These are phyloP conservation scores for Fomes fomentarius DNA, from an alignment of 1,284 basidiomycete genomes.

Conservation along the genomic window DNA sequence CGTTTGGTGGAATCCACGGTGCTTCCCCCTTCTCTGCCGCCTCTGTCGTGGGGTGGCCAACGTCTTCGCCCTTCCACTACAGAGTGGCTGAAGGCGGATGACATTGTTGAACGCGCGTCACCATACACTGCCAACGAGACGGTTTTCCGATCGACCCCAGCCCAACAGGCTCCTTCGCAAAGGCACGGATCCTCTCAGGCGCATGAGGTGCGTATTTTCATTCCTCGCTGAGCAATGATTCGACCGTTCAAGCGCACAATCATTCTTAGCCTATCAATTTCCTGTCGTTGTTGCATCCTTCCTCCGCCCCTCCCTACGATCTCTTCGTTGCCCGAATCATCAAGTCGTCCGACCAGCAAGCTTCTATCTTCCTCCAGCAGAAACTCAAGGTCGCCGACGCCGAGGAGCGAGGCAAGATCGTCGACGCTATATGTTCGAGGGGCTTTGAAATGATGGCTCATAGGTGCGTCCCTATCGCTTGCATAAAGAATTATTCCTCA, in stretches of 20 bases:
- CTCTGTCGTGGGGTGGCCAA: conserved; percentile 30
- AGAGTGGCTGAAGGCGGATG: conserved; percentile 39
- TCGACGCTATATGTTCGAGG: conserved; percentile 78
- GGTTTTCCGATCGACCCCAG: conserved; percentile 16
- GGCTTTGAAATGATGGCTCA: conserved; percentile 91
- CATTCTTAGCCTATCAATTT: conserved; percentile 77
- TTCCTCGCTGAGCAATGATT: background rate
- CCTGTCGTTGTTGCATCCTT: conserved; percentile 78
- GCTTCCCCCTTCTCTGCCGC: conserved; percentile 22
- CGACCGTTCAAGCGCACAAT: conserved; percentile 6
- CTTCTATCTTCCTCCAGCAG: conserved; percentile 85
- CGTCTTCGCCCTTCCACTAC: conserved; percentile 33
- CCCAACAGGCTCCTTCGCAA: conserved; percentile 18
- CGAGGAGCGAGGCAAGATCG: conserved; percentile 77
- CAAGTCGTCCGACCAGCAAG: conserved; percentile 84
- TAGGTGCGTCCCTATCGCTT: conserved; percentile 45
- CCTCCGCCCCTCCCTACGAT: conserved; percentile 78
- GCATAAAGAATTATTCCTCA: conserved; percentile 5
- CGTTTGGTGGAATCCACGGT: conserved; percentile 27
- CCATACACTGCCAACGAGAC: conserved; percentile 22
- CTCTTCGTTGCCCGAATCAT: conserved; percentile 81
- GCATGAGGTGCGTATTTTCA: conserved; percentile 39
- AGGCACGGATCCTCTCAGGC: conserved; percentile 30
- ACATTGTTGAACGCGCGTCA: conserved; percentile 25
- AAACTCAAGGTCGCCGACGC: conserved; percentile 82